phyloP scores from a whole-genome alignment of 345 rosid genomes.

The Citrus mangshanensis region DNA sequence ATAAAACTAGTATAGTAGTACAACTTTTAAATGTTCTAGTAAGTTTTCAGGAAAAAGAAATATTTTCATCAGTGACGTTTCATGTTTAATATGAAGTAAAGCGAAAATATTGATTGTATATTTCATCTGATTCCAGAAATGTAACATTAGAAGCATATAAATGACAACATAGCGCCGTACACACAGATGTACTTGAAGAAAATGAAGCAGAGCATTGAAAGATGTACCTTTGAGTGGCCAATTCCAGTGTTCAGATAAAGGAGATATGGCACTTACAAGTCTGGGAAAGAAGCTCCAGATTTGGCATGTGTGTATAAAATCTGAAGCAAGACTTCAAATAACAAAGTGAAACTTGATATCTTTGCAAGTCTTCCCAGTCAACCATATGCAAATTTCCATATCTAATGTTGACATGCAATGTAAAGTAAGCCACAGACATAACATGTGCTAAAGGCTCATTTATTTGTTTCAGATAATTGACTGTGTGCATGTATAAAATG shows the following conservation, averaged over 20 bases:
- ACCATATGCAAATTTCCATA: no score
- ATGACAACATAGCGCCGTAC: neutral
- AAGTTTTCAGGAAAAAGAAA: neutral
- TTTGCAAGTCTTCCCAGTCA: no score
- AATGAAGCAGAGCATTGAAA: neutral
- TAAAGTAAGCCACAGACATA: neutral
- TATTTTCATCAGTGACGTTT: neutral
- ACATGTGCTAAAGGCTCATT: neutral
- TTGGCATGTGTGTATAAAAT: neutral
- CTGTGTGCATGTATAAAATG: neutral
- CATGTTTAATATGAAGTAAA: no score
- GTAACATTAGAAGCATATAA: neutral
- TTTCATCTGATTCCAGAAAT: neutral
- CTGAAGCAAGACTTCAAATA: no score
- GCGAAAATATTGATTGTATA: neutral
- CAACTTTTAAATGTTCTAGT: neutral
- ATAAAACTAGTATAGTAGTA: neutral
- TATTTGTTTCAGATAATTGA: neutral
- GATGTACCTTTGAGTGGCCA: neutral
- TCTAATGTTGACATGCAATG: neutral
- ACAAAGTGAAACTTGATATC: no score
- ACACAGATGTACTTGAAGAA: neutral
- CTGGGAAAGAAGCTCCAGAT: neutral
- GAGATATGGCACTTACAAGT: neutral
- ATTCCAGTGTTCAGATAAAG: neutral